Conservation (phyloP, 2,329 filamentous ascomycete species). For the Colletotrichum euphorbiae region DNA sequence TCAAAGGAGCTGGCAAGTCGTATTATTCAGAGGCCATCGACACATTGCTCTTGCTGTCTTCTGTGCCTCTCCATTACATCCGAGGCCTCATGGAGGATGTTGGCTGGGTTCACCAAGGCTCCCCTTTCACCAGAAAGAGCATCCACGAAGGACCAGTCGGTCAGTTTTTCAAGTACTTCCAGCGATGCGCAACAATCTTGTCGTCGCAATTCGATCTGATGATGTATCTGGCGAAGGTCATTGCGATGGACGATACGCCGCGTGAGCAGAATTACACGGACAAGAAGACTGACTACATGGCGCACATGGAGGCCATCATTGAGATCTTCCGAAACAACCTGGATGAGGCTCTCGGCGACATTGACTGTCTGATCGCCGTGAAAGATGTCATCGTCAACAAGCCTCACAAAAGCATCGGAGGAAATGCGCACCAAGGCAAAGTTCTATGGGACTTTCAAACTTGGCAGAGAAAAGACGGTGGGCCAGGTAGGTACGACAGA, state of each 20-base stretch:
- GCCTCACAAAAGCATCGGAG: background rate
- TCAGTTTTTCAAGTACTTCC: background rate
- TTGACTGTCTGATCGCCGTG: background rate
- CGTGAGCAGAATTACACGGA: background rate
- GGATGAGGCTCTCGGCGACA: background rate
- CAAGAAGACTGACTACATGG: slow-evolving; percentile 30
- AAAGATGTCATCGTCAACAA: slow-evolving; percentile 12
- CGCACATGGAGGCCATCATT: slow-evolving; percentile 33
- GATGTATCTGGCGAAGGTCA: slow-evolving; percentile 36
- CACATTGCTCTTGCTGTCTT: slow-evolving; percentile 17
- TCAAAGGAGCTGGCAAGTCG: slow-evolving; percentile 13
- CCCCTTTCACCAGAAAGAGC: background rate
- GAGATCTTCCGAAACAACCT: slow-evolving; percentile 11
- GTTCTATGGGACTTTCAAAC: slow-evolving; percentile 9
- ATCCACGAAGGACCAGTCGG: background rate
- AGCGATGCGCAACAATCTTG: slow-evolving; percentile 26
- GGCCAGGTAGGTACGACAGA: slow-evolving; percentile 5
- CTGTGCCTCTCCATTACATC: background rate
- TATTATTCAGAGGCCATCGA: slow-evolving; percentile 23
- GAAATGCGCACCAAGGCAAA: background rate
- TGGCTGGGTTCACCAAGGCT: background rate
- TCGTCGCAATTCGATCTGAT: slow-evolving; percentile 42
- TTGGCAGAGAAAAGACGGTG: slow-evolving; percentile 7
- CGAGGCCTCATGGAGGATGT: background rate
- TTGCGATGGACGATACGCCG: background rate